Percentiles rank a stretch among this genome's conserved stretches.
phyloP scores from a whole-genome alignment of 495 filamentous ascomycete species.

The Annulohypoxylon stygium region DNA sequence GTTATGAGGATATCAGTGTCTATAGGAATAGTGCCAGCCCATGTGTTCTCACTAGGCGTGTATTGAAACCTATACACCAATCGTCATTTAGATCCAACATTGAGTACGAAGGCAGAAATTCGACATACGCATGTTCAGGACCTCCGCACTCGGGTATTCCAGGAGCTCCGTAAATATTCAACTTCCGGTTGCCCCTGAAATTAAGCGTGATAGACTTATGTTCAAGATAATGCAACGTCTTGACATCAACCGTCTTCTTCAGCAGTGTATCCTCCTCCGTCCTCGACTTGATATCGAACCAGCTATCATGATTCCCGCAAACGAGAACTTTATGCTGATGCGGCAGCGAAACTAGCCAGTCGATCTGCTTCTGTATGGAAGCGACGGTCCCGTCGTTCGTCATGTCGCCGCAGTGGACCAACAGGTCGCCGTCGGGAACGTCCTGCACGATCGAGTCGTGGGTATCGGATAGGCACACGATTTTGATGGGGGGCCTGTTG shows the following conservation, averaged over 20 bases:
- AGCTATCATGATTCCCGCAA: slow-evolving; percentile 90
- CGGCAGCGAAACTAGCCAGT: slow-evolving; percentile 81
- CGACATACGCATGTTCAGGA: slow-evolving; percentile 67
- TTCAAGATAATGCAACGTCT: slow-evolving; percentile 65
- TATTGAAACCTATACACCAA: slow-evolving; percentile 63
- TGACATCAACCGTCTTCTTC: slow-evolving; percentile 58
- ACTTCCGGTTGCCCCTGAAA: slow-evolving; percentile 63
- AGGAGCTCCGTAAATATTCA: slow-evolving; percentile 68
- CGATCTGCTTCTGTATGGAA: slow-evolving; percentile 80
- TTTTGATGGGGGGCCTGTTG: slow-evolving; percentile 69
- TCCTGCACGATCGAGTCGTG: slow-evolving; percentile 71
- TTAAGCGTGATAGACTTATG: slow-evolving; percentile 60
- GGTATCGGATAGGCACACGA: slow-evolving; percentile 93
- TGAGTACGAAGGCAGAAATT: background rate
- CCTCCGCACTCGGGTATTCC: slow-evolving; percentile 65
- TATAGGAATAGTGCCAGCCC: slow-evolving; percentile 70
- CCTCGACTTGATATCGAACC: slow-evolving; percentile 72
- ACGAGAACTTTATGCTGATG: slow-evolving; percentile 86
- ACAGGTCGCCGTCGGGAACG: slow-evolving; percentile 82
- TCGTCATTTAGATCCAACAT: background rate
- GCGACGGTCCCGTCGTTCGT: slow-evolving; percentile 76
- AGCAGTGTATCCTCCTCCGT: slow-evolving; percentile 53
- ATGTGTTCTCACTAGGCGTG: slow-evolving; percentile 55
- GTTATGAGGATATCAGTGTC: slow-evolving; percentile 88
- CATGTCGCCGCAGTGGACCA: slow-evolving; percentile 92